A percentile compares a stretch with the other conserved stretches of the same genome.
Conservation (phyloP, 805 yeast genomes). For the Starmerella khaoyaiensis region DNA sequence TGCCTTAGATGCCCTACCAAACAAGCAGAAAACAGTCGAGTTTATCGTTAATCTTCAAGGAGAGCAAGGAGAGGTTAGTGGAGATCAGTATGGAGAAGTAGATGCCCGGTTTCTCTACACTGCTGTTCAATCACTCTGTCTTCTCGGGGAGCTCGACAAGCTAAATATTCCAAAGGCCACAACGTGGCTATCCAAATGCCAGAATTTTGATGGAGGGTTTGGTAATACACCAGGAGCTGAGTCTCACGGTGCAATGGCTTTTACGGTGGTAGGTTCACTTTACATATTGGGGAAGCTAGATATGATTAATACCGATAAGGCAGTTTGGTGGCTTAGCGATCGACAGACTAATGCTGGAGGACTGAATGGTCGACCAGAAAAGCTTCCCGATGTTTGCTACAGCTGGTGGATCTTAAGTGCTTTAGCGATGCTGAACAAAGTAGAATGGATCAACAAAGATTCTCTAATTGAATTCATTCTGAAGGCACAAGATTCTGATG, state of each 20-base stretch:
- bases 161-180: conserved; percentile 45
- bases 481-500: conserved; percentile 56
- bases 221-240: conserved; percentile 93
- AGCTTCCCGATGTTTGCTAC: conserved; percentile 93
- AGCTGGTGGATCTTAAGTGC: conserved; percentile 94
- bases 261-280: conserved; percentile 71
- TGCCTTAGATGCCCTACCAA: conserved; percentile 34
- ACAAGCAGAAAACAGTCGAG: conserved; percentile 27
- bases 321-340: conserved; percentile 79
- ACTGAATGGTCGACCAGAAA: conserved; percentile 90
- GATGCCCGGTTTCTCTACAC: conserved; percentile 86
- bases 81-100: conserved; percentile 83
- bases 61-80: conserved; percentile 64
- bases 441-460: conserved; percentile 64
- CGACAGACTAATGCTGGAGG: conserved; percentile 84
- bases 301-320: conserved; percentile 31
- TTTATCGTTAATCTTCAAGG: conserved; percentile 35
- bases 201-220: conserved; percentile 91
- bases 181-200: conserved; percentile 52
- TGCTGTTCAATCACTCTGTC: conserved; percentile 59
- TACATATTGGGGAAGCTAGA: conserved; percentile 54
- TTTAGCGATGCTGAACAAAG: conserved; percentile 48
- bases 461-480: conserved; percentile 57
- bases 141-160: conserved; percentile 47
- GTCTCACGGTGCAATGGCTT: conserved; percentile 70